Base-by-base conservation (phyloP, 2,329 filamentous ascomycete genomes). In the Nannizzia gypsea region DNA sequence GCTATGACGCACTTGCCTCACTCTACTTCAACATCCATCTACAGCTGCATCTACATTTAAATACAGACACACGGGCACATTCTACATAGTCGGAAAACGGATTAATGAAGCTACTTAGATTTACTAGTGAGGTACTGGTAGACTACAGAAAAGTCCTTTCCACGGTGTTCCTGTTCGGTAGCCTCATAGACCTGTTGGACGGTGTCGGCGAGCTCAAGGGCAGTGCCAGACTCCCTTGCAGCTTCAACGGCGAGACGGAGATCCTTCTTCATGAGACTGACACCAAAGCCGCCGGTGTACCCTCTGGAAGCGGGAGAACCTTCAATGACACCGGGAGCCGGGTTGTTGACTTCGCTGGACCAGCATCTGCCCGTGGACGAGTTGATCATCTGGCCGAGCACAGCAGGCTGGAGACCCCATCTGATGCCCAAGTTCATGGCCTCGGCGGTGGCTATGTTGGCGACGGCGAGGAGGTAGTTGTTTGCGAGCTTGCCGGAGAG, bases 271-370 rank as follows among this genome's bases (percentile, higher is more conserved):
- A 93, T 92, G 65, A 93, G 74, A 42, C 80, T 79, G 60, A 92
- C 82, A 1, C 87, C 87, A 65, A 92, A 93, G 0, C 89, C 89
- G 52, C 89, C 89, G 17, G 77, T 73, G 67, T 90, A 99, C 59
- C 87, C 90, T 60, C 87, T 80, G 59, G 80, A 82, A 0, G 90
- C 87, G 0, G 92, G 90, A 1, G 89, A 83, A 0, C 81, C 83
- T 62, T 86, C 84, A 22, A 92, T 80, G 0, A 96, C 90, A 13
- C 90, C 91, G 9, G 85, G 85, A 2, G 97, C 90, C 0, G 93
- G 93, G 70, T 97, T 97, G 75, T 99, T 99, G 63, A 95, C 79
- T 75, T 96, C 91, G 67, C 87, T 93, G 0, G 92, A 90, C 93
- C 93, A 99, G 79, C 91, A 97, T 65, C 81, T 83, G n/a, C 93